phyloP scores from a whole-genome alignment of 2,329 filamentous ascomycete species.

The Orbilia javanica region DNA sequence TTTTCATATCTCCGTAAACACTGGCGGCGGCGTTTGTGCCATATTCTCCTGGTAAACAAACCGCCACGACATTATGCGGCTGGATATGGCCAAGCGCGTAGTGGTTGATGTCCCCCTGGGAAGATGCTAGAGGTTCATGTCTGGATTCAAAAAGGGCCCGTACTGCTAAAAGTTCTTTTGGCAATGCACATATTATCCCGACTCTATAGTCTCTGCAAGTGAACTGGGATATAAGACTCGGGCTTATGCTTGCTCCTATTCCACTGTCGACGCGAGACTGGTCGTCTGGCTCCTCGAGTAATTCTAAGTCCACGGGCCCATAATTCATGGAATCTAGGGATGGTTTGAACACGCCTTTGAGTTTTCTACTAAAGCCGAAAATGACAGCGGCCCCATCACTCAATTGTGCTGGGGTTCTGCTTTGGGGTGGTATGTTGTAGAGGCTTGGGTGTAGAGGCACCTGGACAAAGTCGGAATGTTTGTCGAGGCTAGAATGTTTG shows the following conservation, averaged over 20 bases:
- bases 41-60: slow-evolving; percentile 28
- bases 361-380: no score
- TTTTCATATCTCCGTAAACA: slow-evolving; percentile 25
- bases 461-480: no score
- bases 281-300: not conserved
- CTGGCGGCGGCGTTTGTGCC: slow-evolving; percentile 29
- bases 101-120: slow-evolving; percentile 30
- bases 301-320: no score
- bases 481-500: no score
- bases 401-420: no score
- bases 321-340: no score
- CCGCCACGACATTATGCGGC: slow-evolving; percentile 40
- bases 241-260: slow-evolving; percentile 22
- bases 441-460: no score
- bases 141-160: slow-evolving; percentile 29
- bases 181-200: slow-evolving; percentile 37
- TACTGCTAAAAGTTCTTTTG: slow-evolving; percentile 41
- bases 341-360: no score
- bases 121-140: slow-evolving; percentile 4
- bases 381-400: no score
- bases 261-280: slow-evolving; percentile 38
- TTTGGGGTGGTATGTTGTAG: no score
- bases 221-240: no score
- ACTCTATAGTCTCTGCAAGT: slow-evolving; percentile 43
- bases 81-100: slow-evolving; percentile 35